Evolutionary conservation across 2,329 filamentous ascomycete genomes (phyloP).

Genomic region (Fusarium sororula): DNA sequence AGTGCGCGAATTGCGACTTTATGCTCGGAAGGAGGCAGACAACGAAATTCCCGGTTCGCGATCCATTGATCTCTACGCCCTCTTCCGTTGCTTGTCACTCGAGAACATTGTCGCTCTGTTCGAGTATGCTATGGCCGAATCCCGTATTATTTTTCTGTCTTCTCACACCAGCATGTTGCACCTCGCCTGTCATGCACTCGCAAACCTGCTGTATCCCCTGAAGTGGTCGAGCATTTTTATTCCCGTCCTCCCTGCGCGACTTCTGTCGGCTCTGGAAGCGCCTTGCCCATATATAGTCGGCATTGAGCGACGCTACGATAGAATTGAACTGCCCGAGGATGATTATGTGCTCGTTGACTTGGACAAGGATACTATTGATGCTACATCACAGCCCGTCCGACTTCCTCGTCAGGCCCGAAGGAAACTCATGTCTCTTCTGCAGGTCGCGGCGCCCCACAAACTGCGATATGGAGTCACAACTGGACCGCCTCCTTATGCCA

Average conservation of each 20-base stretch:
- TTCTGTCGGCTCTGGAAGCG: slow-evolving; percentile 91
- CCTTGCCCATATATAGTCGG: slow-evolving; percentile 98
- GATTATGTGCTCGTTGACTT: slow-evolving; percentile 96
- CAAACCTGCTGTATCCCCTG: slow-evolving; percentile 86
- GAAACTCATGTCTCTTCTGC: slow-evolving; percentile 87
- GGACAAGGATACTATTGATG: slow-evolving; percentile 89
- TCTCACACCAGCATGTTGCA: slow-evolving; percentile 97
- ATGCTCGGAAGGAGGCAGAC: slow-evolving; percentile 88
- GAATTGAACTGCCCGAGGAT: slow-evolving; percentile 86
- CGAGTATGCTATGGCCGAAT: slow-evolving; percentile 92
- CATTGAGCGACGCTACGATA: slow-evolving; percentile 90
- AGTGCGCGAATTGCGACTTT: slow-evolving; percentile 88
- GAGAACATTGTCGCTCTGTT: slow-evolving; percentile 93
- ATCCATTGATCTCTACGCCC: slow-evolving; percentile 89
- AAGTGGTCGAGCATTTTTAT: slow-evolving; percentile 96
- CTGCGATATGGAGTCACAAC: slow-evolving; percentile 83
- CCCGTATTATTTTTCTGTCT: slow-evolving; percentile 93
- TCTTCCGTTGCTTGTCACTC: slow-evolving; percentile 89
- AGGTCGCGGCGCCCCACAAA: slow-evolving; percentile 90
- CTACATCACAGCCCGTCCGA: slow-evolving; percentile 78
- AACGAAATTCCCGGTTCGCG: slow-evolving; percentile 95
- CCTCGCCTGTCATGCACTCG: slow-evolving; percentile 87
- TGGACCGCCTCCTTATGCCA: slow-evolving; percentile 91
- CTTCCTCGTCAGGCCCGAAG: slow-evolving; percentile 89
- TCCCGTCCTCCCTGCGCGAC: slow-evolving; percentile 84